phyloP scores from a whole-genome alignment of 768 basidiomycete genomes.

The Podaxis sp. region DNA sequence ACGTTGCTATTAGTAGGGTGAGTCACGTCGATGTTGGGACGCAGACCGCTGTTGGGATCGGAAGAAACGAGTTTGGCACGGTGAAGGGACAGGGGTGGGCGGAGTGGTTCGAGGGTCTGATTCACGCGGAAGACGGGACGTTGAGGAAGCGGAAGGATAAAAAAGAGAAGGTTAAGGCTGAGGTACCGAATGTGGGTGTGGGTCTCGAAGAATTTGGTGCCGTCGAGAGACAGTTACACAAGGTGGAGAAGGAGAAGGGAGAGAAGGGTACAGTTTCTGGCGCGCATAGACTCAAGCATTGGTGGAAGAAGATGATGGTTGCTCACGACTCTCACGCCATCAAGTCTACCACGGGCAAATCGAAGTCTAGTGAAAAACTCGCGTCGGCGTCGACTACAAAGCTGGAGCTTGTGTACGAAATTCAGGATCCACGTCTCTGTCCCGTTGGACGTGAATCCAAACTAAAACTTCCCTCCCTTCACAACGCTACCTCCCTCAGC shows the following conservation, averaged over 20 bases:
- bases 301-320: conserved; percentile 61
- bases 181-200: conserved; percentile 18
- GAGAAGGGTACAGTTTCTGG: conserved; percentile 33
- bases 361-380: conserved; percentile 4
- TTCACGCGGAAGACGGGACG: conserved; percentile 13
- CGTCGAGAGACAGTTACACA: conserved; percentile 14
- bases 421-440: conserved; percentile 37
- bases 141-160: conserved; percentile 42
- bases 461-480: conserved; percentile 12
- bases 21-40: neutral
- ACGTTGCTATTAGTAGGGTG: neutral
- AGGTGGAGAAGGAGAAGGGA: conserved; percentile 20
- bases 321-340: conserved; percentile 23
- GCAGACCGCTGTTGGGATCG: conserved; percentile 9
- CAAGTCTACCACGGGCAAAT: conserved; percentile 16
- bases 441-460: conserved; percentile 41
- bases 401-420: conserved; percentile 39
- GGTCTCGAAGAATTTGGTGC: conserved; percentile 6
- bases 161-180: conserved; percentile 35
- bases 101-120: conserved; percentile 13
- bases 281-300: conserved; percentile 55
- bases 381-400: conserved; percentile 16
- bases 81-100: conserved; percentile 8
- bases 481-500: neutral
- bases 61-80: neutral